Base-by-base conservation (phyloP, 495 filamentous ascomycete genomes). In the Patellaria atrata region DNA sequence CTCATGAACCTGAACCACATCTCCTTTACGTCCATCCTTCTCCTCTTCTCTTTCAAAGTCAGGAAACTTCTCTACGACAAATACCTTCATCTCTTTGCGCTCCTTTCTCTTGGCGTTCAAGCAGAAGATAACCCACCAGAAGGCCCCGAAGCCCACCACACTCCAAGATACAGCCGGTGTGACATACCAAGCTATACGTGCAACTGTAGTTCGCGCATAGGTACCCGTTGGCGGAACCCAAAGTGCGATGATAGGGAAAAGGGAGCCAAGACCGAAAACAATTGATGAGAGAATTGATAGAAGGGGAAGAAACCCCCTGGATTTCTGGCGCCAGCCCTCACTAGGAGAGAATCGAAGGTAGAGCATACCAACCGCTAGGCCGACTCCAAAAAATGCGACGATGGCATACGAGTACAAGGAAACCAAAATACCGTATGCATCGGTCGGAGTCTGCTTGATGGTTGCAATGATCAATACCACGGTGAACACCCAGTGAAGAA, bases 391-490 rank as follows among this genome's bases (percentile, higher is more conserved):
- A 19, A 45, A 1, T 10, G 20, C n/a, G 14, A 22, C 16, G 5
- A 41, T 18, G 1, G 28, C 17, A 21, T 45, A 45, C 1, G 43
- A 14, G 13, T 22, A 35, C 18, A 37, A n/a, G 23, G 11, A 13
- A 2, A 32, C 35, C 1, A 45, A 23, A 1, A 45, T 8, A 1
- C 9, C 27, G 16, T 45, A 45, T 1, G 43, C 37, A 30, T 40
- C 18, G 2, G 28, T n/a, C 4, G 41, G 41, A 5, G 27, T 27
- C 4, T 15, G 15, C 12, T n/a, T 4, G 7, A 18, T 20, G 1
- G 43, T 43, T 1, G 22, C 36, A 2, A 36, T 11, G n/a, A 45
- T 33, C n/a, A 45, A 12, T n/a, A 45, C 2, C 12, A 45, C 5
- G 4, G 29, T 19, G 18, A 35, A 30, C 2, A 27, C 4, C 25